Conservation (phyloP, 2,329 filamentous ascomycete species). For the Falciphora oryzae region DNA sequence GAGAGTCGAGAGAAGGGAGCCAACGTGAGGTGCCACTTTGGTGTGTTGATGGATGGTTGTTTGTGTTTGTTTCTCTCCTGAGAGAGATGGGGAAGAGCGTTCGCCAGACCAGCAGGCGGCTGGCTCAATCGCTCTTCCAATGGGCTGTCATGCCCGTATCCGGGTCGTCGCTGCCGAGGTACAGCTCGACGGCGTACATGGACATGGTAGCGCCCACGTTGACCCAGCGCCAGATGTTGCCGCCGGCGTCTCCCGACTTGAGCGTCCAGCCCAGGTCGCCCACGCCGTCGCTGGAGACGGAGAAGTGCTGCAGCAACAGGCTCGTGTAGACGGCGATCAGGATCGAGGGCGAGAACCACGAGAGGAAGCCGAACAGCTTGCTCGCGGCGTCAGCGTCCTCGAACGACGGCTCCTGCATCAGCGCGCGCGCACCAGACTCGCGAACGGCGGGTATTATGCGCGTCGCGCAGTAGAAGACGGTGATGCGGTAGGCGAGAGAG, state of each 20-base stretch:
- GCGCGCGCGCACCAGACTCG: conserved; percentile 74
- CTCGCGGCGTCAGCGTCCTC: conserved; percentile 82
- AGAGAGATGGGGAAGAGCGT: neutral
- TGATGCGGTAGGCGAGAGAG: conserved; percentile 85
- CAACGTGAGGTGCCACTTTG: neutral
- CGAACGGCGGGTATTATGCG: conserved; percentile 92
- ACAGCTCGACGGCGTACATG: conserved; percentile 85
- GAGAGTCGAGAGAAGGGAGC: neutral
- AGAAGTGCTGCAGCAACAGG: conserved; percentile 90
- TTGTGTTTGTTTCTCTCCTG: neutral
- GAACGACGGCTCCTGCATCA: conserved; percentile 78
- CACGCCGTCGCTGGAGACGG: conserved; percentile 59
- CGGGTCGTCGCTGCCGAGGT: conserved; percentile 75
- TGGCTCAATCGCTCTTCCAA: conserved; percentile 85
- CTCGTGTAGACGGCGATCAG: conserved; percentile 96
- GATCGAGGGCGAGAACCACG: conserved; percentile 92
- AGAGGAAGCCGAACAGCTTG: conserved; percentile 74
- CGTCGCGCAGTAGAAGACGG: conserved; percentile 92
- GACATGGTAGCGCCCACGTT: conserved; percentile 87
- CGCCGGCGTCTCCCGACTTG: conserved; percentile 73
- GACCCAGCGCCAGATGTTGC: conserved; percentile 88
- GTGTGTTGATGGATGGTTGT: neutral
- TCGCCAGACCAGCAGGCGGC: too few species aligned
- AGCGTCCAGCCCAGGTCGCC: conserved; percentile 71
- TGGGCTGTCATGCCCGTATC: conserved; percentile 69